Percentiles rank a stretch among this genome's conserved stretches.
phyloP scores from a whole-genome alignment of 768 basidiomycete species.

The Chlorophyllum brunneum region DNA sequence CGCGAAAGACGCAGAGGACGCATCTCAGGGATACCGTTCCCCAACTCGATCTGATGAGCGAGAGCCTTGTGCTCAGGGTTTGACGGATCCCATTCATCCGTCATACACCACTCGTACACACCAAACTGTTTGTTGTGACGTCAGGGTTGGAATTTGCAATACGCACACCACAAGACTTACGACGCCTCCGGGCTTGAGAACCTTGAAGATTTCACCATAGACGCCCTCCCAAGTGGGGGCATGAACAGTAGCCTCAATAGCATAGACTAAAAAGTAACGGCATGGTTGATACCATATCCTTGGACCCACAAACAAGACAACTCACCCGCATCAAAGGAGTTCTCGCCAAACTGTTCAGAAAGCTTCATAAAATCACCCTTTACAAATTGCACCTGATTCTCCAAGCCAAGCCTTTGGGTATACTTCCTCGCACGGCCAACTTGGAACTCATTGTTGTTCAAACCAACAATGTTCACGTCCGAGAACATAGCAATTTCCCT shows the following conservation, averaged over 20 bases:
- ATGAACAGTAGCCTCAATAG: conserved; percentile 97
- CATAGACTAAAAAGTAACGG: conserved; percentile 61
- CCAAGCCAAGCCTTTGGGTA: conserved; percentile 71
- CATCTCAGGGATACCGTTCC: conserved; percentile 98
- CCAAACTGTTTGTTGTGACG: conserved; percentile 62
- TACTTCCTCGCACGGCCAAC: conserved; percentile 81
- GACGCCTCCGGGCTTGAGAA: conserved; percentile 93
- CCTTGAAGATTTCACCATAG: conserved; percentile 88
- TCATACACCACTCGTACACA: conserved; percentile 99
- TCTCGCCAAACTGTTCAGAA: conserved; percentile 85
- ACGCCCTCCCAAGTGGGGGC: conserved; percentile 96
- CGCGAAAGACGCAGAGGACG: conserved; percentile 67
- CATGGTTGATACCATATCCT: not conserved
- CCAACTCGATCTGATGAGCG: conserved; percentile 88
- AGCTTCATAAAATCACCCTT: conserved; percentile 98
- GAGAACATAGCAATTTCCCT: conserved; percentile 91
- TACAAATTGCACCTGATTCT: conserved; percentile 74
- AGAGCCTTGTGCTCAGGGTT: conserved; percentile 85
- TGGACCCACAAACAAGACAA: conserved; percentile 10
- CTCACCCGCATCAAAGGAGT: conserved; percentile 90
- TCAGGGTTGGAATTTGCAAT: not conserved
- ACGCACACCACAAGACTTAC: conserved; percentile 47
- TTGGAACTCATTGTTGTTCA: conserved; percentile 98
- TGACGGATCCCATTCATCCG: conserved; percentile 86
- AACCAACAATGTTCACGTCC: conserved; percentile 77